Evolutionary conservation across 768 basidiomycete genomes (phyloP).

Genomic region (Mycena epipterygia): DNA sequence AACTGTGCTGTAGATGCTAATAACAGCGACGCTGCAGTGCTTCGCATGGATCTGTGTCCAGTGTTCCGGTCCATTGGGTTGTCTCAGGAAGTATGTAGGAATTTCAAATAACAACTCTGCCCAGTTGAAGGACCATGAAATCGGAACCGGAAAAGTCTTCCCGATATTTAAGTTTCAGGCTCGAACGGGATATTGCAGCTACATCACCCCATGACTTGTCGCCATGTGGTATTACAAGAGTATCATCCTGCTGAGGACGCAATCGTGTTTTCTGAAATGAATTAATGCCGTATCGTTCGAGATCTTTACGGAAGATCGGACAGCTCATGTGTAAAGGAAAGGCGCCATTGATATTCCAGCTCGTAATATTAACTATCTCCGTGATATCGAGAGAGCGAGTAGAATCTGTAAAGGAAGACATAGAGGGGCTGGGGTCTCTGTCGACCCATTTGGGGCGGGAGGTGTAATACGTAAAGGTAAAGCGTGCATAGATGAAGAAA

Average conservation of each 20-base stretch:
- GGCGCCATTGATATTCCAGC: background rate
- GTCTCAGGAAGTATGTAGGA: background rate
- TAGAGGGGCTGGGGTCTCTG: no score
- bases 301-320: background rate
- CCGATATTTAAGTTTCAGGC: background rate
- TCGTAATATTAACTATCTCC: background rate
- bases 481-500: no score
- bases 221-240: background rate
- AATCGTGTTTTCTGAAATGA: background rate
- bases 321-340: slow-evolving; percentile 1
- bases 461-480: no score
- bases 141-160: background rate
- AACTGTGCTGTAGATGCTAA: no score
- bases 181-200: background rate
- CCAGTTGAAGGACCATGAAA: background rate
- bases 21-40: no score
- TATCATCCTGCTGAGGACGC: background rate
- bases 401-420: no score
- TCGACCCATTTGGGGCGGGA: no score
- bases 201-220: slow-evolving; percentile 4
- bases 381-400: background rate
- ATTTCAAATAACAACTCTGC: background rate
- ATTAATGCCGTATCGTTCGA: background rate
- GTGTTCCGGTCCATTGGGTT: no score
- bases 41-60: background rate